Percentiles rank a stretch among this genome's conserved stretches.
Conservation (phyloP, 805 yeast species). For the Starmerella lactis-condensi region DNA sequence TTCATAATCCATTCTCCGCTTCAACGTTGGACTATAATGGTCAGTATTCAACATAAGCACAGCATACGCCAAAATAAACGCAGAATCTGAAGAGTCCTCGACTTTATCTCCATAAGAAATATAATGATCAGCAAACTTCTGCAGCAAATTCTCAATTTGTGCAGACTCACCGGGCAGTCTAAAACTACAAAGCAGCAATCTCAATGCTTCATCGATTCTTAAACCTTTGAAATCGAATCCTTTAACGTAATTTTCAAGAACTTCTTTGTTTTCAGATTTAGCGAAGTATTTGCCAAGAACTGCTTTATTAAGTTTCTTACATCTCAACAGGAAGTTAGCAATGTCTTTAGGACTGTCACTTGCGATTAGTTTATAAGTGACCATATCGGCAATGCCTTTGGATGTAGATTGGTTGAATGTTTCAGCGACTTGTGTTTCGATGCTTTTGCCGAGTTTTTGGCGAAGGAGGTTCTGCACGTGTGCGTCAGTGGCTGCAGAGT, state of each 20-base stretch:
- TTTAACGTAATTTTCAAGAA: slow-evolving; percentile 46
- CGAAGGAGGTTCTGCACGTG: slow-evolving; percentile 5
- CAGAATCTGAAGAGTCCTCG: slow-evolving; percentile 66
- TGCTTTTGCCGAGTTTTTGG: slow-evolving; percentile 33
- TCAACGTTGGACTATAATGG: slow-evolving; percentile 78
- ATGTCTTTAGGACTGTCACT: slow-evolving; percentile 34
- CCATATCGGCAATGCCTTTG: slow-evolving; percentile 47
- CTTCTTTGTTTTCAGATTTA: slow-evolving; percentile 43
- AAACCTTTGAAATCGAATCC: slow-evolving; percentile 56
- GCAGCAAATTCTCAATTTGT: slow-evolving; percentile 83
- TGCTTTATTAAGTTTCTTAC: slow-evolving; percentile 72
- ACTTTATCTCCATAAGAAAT: slow-evolving; percentile 28
- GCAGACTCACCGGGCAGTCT: slow-evolving; percentile 95
- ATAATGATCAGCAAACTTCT: slow-evolving; percentile 65
- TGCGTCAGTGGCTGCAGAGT: slow-evolving; percentile 22
- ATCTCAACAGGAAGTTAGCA: slow-evolving; percentile 58
- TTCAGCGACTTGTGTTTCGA: slow-evolving; percentile 58
- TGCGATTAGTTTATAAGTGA: slow-evolving; percentile 46
- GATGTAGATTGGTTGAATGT: slow-evolving; percentile 63
- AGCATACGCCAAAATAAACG: slow-evolving; percentile 76
- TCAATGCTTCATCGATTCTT: slow-evolving; percentile 83
- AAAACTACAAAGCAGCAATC: slow-evolving; percentile 63
- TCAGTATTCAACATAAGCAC: slow-evolving; percentile 90
- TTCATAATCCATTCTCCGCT: slow-evolving; percentile 73
- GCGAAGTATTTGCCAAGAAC: slow-evolving; percentile 73